A percentile compares a stretch with the other conserved stretches of the same genome.
Conservation (phyloP, 2,329 filamentous ascomycete genomes). For the Diaporthe capsici region DNA sequence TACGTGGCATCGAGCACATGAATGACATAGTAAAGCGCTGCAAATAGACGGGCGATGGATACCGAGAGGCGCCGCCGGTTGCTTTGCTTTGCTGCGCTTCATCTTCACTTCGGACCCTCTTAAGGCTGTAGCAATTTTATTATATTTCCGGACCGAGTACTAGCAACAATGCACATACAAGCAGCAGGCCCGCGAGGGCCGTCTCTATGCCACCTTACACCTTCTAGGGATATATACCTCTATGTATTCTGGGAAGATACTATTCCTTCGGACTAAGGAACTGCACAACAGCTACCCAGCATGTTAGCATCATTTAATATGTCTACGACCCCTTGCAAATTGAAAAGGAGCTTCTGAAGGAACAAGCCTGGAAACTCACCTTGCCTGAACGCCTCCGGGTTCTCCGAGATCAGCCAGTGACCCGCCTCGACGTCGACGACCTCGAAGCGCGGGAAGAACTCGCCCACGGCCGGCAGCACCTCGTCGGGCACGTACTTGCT, state of each 20-base stretch:
- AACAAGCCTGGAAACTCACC: too few relatives aligned
- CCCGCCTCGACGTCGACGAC: constrained; percentile 82
- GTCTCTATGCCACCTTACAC: neutral
- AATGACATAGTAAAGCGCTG: constrained; percentile 48
- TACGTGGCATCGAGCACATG: constrained; percentile 43
- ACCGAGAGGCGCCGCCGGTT: neutral
- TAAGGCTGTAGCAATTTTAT: neutral
- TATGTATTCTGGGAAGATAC: neutral
- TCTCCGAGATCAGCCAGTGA: constrained; percentile 93
- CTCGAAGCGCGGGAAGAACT: constrained; percentile 85
- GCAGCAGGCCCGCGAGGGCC: constrained; percentile 31
- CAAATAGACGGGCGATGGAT: constrained; percentile 29
- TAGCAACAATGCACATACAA: constrained; percentile 8
- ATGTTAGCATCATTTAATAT: constrained; percentile 13
- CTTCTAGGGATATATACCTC: constrained; percentile 16
- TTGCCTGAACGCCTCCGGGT: constrained; percentile 82
- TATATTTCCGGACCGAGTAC: constrained; percentile 4
- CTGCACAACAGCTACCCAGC: constrained; percentile 49
- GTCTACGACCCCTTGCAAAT: too few relatives aligned
- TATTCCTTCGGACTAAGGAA: constrained; percentile 53
- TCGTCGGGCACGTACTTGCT: constrained; percentile 88
- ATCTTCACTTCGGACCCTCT: neutral
- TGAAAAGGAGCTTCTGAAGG: too few relatives aligned
- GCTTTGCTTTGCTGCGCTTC: neutral
- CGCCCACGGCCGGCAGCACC: constrained; percentile 81